Evolutionary conservation across 2,329 filamentous ascomycete species (phyloP).

Genomic region (Diaporthe sp.): DNA sequence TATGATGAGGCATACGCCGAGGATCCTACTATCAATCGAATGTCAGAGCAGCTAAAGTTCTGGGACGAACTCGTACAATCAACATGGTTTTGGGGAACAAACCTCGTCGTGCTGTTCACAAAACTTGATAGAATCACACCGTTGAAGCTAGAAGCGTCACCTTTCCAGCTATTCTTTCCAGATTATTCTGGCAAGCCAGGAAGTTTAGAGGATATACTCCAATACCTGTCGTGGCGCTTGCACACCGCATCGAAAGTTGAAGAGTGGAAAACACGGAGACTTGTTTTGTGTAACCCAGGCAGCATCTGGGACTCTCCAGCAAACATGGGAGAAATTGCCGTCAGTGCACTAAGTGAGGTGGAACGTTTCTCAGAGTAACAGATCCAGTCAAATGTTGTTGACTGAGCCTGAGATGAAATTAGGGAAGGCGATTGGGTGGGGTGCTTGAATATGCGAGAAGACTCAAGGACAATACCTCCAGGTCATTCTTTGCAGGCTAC

Average conservation of each 20-base stretch:
- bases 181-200: not conserved
- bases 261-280: too few species aligned
- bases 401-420: too few species aligned
- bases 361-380: too few species aligned
- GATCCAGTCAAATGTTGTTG: too few species aligned
- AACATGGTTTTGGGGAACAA: not conserved
- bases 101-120: slow-evolving; percentile 14
- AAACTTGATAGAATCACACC: not conserved
- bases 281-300: not conserved
- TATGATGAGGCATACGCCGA: not conserved
- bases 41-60: not conserved
- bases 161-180: not conserved
- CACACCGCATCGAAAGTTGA: not conserved
- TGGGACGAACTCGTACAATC: not conserved
- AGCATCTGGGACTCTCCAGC: not conserved
- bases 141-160: not conserved
- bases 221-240: not conserved
- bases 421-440: too few species aligned
- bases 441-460: too few species aligned
- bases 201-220: not conserved
- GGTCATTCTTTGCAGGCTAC: too few species aligned
- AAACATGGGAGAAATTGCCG: not conserved
- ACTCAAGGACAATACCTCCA: too few species aligned
- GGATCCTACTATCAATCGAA: not conserved
- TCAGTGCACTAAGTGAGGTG: not conserved